These are phyloP conservation scores for Sporothrix pseudoabietina DNA, from an alignment of 2,329 filamentous ascomycete genomes.

Conservation along the genomic window DNA sequence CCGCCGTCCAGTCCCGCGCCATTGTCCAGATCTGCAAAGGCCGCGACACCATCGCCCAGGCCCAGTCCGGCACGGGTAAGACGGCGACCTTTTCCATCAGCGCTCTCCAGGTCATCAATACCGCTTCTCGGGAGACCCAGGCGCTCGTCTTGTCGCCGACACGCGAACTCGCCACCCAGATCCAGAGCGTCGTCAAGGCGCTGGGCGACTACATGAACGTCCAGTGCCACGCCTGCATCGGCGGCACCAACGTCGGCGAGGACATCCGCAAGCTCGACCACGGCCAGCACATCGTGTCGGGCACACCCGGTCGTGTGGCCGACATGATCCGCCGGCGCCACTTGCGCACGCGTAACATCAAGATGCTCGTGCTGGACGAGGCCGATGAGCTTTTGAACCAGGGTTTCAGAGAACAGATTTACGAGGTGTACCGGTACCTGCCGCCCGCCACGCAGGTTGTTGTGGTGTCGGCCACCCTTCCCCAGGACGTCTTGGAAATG, in stretches of 20 bases:
- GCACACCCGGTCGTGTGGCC: conserved; percentile 89
- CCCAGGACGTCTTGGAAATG: conserved; percentile 98
- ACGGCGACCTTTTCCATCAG: conserved; percentile 96
- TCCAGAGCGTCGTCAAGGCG: conserved; percentile 98
- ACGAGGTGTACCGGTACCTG: conserved; percentile 96
- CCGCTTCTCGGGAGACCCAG: conserved; percentile 87
- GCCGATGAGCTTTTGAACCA: conserved; percentile 75
- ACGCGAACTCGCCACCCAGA: conserved; percentile 95
- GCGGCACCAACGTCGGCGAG: conserved; percentile 95
- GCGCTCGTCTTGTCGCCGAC: conserved; percentile 94
- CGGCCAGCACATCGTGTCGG: conserved; percentile 95
- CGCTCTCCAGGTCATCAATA: conserved; percentile 94
- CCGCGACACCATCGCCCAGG: conserved; percentile 96
- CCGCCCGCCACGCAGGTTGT: conserved; percentile 98
- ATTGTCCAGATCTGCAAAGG: conserved; percentile 99
- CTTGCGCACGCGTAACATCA: conserved; percentile 62
- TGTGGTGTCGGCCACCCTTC: conserved; percentile 92
- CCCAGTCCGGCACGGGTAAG: conserved; percentile 95
- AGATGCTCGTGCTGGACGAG: conserved; percentile 65
- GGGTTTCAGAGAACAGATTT: conserved; percentile 97
- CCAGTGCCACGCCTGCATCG: conserved; percentile 97
- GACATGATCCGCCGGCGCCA: conserved; percentile 64
- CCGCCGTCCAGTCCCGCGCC: conserved; percentile 93
- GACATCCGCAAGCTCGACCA: conserved; percentile 98
- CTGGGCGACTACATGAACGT: conserved; percentile 99